Evolutionary conservation across 768 basidiomycete genomes (phyloP).

Genomic region (Mycena chlorophos): DNA sequence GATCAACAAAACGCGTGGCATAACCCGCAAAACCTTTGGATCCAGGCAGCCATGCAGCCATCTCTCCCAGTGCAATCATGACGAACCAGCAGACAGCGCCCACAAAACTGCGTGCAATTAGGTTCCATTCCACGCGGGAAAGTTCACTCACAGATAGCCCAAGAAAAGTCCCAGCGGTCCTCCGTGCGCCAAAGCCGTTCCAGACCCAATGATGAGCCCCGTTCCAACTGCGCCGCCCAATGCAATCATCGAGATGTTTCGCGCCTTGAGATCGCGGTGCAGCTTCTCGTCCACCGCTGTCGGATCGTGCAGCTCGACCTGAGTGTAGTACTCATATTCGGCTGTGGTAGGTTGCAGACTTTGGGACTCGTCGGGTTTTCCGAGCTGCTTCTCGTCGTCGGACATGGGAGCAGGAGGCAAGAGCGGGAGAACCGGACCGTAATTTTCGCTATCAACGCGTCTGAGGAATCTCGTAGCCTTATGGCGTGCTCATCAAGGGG

Average conservation of each 20-base stretch:
- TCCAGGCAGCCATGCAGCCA: conserved; percentile 55
- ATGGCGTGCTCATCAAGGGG: no score
- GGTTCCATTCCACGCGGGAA: not conserved
- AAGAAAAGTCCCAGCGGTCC: conserved; percentile 47
- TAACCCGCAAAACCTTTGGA: conserved; percentile 64
- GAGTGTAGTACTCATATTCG: conserved; percentile 27
- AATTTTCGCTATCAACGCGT: not conserved
- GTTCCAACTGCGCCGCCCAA: conserved; percentile 55
- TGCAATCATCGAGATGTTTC: conserved; percentile 61
- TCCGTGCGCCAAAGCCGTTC: conserved; percentile 56
- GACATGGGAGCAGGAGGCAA: not conserved
- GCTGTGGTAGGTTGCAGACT: conserved; percentile 16
- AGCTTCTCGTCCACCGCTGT: conserved; percentile 35
- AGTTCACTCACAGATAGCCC: conserved; percentile 35
- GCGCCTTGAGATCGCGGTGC: conserved; percentile 51
- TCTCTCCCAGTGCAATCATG: conserved; percentile 55
- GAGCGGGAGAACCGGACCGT: not conserved
- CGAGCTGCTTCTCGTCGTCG: conserved; percentile 13
- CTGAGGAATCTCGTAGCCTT: no score
- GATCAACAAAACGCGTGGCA: conserved; percentile 65
- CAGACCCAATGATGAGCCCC: conserved; percentile 58
- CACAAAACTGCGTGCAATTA: conserved; percentile 33
- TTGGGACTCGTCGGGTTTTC: not conserved
- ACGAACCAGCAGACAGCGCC: conserved; percentile 61
- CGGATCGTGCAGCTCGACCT: conserved; percentile 34